Evolutionary conservation across 768 basidiomycete species (phyloP), one percentile per base, ranked within the genome.

Genomic region (Pluteus cervinus): DNA sequence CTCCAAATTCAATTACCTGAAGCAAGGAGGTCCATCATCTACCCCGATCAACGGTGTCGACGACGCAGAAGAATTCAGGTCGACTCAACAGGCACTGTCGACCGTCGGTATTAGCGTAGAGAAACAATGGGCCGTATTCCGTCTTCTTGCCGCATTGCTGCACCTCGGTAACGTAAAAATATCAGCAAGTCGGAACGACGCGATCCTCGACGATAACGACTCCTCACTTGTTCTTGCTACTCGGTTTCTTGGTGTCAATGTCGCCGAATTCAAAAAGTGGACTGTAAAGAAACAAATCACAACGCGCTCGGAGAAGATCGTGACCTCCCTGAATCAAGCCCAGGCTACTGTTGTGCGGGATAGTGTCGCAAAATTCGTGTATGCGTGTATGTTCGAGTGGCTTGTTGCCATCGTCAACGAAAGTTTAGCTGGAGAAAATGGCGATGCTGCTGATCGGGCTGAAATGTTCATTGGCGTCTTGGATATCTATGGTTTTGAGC

Each of bases 401-500:
- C 70, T 99, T 31, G 94, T 98, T 18, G 84, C 89, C 10, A 88
- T 97, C 40, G 87, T 97, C 53, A 99, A 99, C 59, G 94, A 98
- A 62, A 90, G 87, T 61, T 68, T 99, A 62, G 82, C 89, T 2
- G 93, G 93, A n/a, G 92, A 96, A 54, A 83, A 82, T 39, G 92
- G 92, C 1, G 86, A 90, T 57, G 90, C 86, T 18, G 89, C 85
- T 4, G 81, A 81, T 43, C 74, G 80, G 33, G 92, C 93, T 16
- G 91, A 94, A 60, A 97, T 93, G 84, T 99, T 99, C 61, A 99
- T 99, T 46, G 96, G 96, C 50, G 96, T 99, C 11, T 65, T 99
- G 55, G 96, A 97, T 76, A 96, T 96, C 50, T 94, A 94, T 55
- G 92, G 91, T 24, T 93, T 93, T 48, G 92, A 96, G 58, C 92